Evolutionary conservation across 116 monocot species (phyloP).

Genomic region (Posidonia oceanica): DNA sequence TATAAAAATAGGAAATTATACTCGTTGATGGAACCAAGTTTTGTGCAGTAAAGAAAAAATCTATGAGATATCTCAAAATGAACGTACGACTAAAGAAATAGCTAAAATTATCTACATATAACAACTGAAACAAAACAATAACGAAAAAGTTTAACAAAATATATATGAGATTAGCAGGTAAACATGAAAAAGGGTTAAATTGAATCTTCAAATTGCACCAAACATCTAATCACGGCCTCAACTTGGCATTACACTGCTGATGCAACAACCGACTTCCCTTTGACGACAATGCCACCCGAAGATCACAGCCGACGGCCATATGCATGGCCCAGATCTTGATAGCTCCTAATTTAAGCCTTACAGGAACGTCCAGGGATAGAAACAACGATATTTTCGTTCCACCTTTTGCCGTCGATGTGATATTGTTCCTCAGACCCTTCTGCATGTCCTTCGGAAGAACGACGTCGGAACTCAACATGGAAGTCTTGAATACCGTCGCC

Average conservation of each 20-base stretch:
- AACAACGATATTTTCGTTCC: neutral
- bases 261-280: constrained; percentile 10
- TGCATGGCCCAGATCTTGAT: constrained; percentile 8
- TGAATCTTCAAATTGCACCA: neutral
- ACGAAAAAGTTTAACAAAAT: no score
- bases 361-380: constrained; percentile 13
- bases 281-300: constrained; percentile 7
- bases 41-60: no score
- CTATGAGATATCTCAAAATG: no score
- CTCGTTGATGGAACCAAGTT: no score
- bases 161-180: no score
- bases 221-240: constrained; percentile 3
- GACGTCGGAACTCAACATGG: constrained; percentile 4
- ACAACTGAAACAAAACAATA: no score
- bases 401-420: neutral
- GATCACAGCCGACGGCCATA: constrained; percentile 20
- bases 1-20: no score
- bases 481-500: neutral
- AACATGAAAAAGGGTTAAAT: neutral
- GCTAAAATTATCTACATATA: no score
- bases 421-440: constrained; percentile 10
- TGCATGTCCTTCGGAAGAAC: constrained; percentile 9
- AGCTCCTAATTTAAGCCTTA: constrained; percentile 14
- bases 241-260: constrained; percentile 23
- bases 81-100: no score